Conservation (phyloP, 139 green algal species). For the Chlamydomonas sp. region DNA sequence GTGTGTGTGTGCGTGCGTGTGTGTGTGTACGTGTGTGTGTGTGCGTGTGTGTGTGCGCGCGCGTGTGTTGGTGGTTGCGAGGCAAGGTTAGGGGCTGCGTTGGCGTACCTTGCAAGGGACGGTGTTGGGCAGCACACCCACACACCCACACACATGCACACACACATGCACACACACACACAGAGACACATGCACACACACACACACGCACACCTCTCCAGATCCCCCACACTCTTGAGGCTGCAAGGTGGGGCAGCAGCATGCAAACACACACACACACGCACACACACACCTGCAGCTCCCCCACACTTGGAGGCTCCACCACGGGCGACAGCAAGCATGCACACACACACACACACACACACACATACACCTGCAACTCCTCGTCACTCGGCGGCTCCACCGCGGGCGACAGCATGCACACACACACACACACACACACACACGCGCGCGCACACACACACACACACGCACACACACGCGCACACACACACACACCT, state of each 20-base stretch:
- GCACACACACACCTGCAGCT: not conserved
- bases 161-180: not conserved
- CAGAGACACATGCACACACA: slow-evolving; percentile 3
- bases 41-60: not conserved
- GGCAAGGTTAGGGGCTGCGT: not conserved
- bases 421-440: not conserved
- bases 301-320: no score
- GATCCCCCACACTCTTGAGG: no score
- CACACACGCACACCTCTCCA: slow-evolving; percentile 1
- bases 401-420: slow-evolving; percentile 52
- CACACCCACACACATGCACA: slow-evolving; percentile 12
- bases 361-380: no score
- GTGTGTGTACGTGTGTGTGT: not conserved
- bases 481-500: no score
- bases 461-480: not conserved
- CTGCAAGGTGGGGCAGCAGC: no score
- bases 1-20: no score
- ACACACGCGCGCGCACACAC: not conserved
- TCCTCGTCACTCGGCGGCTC: slow-evolving; percentile 40
- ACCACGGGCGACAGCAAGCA: not conserved
- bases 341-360: not conserved
- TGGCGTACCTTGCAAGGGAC: no score
- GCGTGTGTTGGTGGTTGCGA: not conserved
- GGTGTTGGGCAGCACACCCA: slow-evolving; percentile 10
- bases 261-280: no score